Percentiles rank a stretch among this genome's conserved stretches.
Conservation (phyloP, 768 basidiomycete genomes). For the Suillus ampliporus region DNA sequence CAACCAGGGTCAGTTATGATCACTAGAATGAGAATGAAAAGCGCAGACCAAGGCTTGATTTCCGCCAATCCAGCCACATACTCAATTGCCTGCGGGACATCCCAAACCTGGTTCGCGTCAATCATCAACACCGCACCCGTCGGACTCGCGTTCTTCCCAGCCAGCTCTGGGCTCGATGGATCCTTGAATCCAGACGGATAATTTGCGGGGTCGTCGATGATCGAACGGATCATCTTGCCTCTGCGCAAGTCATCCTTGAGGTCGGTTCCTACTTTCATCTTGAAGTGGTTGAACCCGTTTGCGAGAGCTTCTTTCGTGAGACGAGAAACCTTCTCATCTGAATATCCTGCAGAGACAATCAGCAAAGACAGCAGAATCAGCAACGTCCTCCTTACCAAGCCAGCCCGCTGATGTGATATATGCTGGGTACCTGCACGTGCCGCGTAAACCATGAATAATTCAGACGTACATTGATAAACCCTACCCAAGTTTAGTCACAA, state of each 20-base stretch:
- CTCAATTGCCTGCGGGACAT: constrained; percentile 90
- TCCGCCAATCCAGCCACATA: constrained; percentile 81
- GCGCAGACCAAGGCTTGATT: constrained; percentile 84
- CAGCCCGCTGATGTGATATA: constrained; percentile 95
- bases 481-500: constrained; percentile 72
- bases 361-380: constrained; percentile 9
- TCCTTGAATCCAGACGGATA: constrained; percentile 66
- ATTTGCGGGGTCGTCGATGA: constrained; percentile 92
- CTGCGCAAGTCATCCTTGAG: constrained; percentile 83
- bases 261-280: constrained; percentile 96
- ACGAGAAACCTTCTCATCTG: constrained; percentile 87
- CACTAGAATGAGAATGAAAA: not conserved
- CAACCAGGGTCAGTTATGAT: not conserved
- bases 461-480: constrained; percentile 12
- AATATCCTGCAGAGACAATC: constrained; percentile 62
- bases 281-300: constrained; percentile 97
- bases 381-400: constrained; percentile 58
- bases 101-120: constrained; percentile 97
- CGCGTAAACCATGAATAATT: not conserved
- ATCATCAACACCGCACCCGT: constrained; percentile 96
- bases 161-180: constrained; percentile 63
- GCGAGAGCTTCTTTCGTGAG: constrained; percentile 86
- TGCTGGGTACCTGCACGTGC: constrained; percentile 76
- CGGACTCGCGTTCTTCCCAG: constrained; percentile 92
- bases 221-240: constrained; percentile 87